Base-by-base conservation (phyloP, 495 filamentous ascomycete species). In the Endocarpon pusillum region DNA sequence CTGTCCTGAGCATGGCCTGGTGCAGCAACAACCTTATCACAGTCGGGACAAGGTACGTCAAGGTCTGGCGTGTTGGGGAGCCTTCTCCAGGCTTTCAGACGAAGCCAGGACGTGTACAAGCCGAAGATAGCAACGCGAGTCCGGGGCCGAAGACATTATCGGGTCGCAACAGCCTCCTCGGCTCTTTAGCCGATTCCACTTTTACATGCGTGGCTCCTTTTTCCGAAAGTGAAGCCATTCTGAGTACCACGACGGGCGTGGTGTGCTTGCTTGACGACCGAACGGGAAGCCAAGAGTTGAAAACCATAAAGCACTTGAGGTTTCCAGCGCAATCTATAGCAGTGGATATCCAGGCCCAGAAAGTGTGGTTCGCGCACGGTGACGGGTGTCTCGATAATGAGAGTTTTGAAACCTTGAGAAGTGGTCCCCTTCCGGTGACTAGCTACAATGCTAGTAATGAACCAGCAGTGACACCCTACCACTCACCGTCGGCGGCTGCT, bases 11-110 rank as follows among this genome's bases (percentile, higher is more conserved):
- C 19, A 87, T 94, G 66, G 72, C 78, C 34, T 97, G 89, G 87
- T 68, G 94, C 52, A 84, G 85, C 12, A 65, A 59, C 34, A 64
- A 51, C 21, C 50, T 85, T 28, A 57, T 85, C 15, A 82, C 76
- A 19, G 66, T 82, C 18, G 89, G 89, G 12, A 78, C 86, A 28
- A 72, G 89, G 33, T 85, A 94, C 60, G 73, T 94, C 44, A 97
- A 96, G 52, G 69, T 91, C 20, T 97, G 89, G 89, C 68, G 78
- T 42, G 68, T 84, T 12, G 81, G 87, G 20, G 76, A 81, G 7
- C 48, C 42, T 9, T 47, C 49, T 44, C 42, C 59, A 32, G 56
- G 46, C 8, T 66, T 66, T 10, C 64, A 62, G 0, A 47, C 58
- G 9, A 71, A 69, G 37, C 47, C 55, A 17, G 41, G 45, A 38